Base-by-base conservation (phyloP, 805 yeast species). In the Kuraishia piskuri region DNA sequence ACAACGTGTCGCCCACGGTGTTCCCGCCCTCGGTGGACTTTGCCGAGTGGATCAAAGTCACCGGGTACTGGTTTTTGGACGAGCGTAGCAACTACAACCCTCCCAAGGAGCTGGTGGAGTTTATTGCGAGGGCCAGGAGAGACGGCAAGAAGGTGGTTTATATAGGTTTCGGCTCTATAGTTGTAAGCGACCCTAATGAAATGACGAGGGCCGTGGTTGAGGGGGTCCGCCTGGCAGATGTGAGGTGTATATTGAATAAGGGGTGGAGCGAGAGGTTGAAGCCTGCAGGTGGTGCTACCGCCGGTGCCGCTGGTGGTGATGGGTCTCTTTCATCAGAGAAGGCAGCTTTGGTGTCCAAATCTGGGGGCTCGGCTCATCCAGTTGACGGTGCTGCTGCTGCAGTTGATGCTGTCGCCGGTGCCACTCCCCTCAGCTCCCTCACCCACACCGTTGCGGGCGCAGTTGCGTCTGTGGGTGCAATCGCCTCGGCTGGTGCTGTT, bases 111-210 rank as follows among this genome's bases (percentile, higher is more conserved):
- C 68, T 92, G 46, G 56, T 68, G 0, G 71, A 72, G 6, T 92
- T 92, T 61, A 81, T 92, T 48, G 61, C 69, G 14, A 66, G 70
- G 50, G 97, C 97, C 0, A 71, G 75, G 50, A 61, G 62, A 1
- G 84, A 81, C 50, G 70, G 72, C 1, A 86, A 86, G 65, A 88
- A 87, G 63, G 60, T 92, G 25, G 96, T 90, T 0, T 92, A 92
- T 66, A 87, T 92, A 64, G 98, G 98, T 0, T 92, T 92, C 71
- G 98, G 98, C 0, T 90, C 97, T 0, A 92, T 92, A 65, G 96
- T 92, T 6, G 97, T 92, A 2, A 75, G 84, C 2, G 84, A 92
- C 65, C 91, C 97, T 0, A 77, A 74, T 49, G 86, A 82, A 52
- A 75, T 92, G 68, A 90, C 97, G 1, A 68, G 75, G 57, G 88